Percentiles rank a stretch among this genome's conserved stretches.
These are phyloP conservation scores for Ophiostoma quercus DNA, from an alignment of 2,329 filamentous ascomycete genomes.

Conservation along the genomic window DNA sequence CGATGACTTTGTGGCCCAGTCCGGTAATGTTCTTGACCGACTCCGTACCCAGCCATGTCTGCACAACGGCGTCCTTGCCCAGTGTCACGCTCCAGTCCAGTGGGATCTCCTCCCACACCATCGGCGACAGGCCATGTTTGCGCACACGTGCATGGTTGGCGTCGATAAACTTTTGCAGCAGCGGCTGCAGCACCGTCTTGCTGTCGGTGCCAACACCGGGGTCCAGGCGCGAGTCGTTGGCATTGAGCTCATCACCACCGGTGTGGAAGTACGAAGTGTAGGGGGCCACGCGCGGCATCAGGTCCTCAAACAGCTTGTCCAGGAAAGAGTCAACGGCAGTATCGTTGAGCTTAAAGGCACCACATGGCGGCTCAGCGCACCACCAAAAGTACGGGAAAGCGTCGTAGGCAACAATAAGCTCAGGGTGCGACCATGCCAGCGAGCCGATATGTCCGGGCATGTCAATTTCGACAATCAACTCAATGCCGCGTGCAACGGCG, in stretches of 20 bases:
- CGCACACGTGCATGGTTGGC: conserved; percentile 62
- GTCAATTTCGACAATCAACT: conserved; percentile 72
- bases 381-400: conserved; percentile 53
- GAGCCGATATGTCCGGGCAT: conserved; percentile 73
- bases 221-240: conserved; percentile 68
- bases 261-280: conserved; percentile 77
- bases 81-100: conserved; percentile 72
- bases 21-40: conserved; percentile 57
- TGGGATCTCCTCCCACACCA: conserved; percentile 88
- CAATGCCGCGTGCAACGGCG: conserved; percentile 61
- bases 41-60: conserved; percentile 66
- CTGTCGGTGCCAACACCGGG: conserved; percentile 64
- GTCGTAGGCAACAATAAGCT: conserved; percentile 63
- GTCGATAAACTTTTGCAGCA: conserved; percentile 73
- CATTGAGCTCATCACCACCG: conserved; percentile 82
- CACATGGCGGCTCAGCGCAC: conserved; percentile 60
- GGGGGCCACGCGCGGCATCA: conserved; percentile 64
- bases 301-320: conserved; percentile 65
- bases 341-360: conserved; percentile 71
- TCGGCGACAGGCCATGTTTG: conserved; percentile 59
- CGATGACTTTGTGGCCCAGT: conserved; percentile 65
- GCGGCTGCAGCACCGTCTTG: conserved; percentile 59
- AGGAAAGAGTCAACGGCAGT: conserved; percentile 65
- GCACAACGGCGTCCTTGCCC: conserved; percentile 65
- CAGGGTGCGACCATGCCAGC: conserved; percentile 61